Evolutionary conservation across 208 protist genomes (phyloP).

Genomic region (Trichomonas vaginalis): DNA sequence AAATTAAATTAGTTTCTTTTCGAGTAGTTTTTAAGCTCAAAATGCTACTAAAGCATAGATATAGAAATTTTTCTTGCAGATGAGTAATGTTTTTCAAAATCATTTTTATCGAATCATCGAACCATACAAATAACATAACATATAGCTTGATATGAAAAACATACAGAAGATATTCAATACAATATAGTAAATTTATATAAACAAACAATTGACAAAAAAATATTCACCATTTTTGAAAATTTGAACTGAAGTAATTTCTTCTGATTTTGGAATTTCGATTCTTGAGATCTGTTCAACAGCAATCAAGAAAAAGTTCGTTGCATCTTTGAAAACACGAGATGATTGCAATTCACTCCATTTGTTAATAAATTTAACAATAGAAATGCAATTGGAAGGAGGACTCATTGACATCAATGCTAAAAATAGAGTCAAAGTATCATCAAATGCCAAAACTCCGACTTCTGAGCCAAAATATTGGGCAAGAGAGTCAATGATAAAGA

Average conservation of each 20-base stretch:
- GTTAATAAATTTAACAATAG: neutral
- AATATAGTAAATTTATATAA: neutral
- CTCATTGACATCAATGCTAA: neutral
- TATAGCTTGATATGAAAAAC: too few relatives aligned
- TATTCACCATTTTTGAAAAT: neutral
- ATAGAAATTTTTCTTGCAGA: too few relatives aligned
- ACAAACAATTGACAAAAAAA: neutral
- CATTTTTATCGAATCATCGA: too few relatives aligned
- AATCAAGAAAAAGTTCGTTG: neutral
- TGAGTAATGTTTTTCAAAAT: too few relatives aligned
- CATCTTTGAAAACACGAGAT: neutral
- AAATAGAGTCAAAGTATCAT: neutral
- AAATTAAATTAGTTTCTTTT: too few relatives aligned
- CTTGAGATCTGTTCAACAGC: neutral
- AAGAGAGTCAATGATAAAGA: neutral
- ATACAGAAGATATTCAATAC: neutral
- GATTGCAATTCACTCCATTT: neutral
- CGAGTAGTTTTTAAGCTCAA: too few relatives aligned
- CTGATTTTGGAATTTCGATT: neutral
- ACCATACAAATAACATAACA: too few relatives aligned
- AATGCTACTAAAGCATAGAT: too few relatives aligned
- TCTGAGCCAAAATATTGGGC: neutral
- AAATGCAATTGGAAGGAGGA: neutral
- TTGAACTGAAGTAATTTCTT: neutral
- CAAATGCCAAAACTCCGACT: neutral